These are phyloP conservation scores for Blepharisma stoltei DNA, from an alignment of 73 alveolate species.

Conservation along the genomic window DNA sequence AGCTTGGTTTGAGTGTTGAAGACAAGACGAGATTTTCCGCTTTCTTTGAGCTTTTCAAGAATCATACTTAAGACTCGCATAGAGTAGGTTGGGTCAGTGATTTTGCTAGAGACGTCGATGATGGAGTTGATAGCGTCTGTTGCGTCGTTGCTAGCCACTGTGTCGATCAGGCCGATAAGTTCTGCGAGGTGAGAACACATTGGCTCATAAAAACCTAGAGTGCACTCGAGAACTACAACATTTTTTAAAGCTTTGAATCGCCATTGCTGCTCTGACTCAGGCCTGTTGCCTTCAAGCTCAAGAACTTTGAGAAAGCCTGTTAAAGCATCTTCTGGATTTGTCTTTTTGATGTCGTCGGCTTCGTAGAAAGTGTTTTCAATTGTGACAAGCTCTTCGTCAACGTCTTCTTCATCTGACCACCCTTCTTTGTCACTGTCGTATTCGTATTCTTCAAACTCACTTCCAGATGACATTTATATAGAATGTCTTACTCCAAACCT, in stretches of 20 bases:
- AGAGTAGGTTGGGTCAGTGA: slow-evolving; percentile 32
- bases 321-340: slow-evolving; percentile 34
- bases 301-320: slow-evolving; percentile 30
- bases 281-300: slow-evolving; percentile 30
- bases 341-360: slow-evolving; percentile 35
- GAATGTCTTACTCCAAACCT: background rate
- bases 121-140: slow-evolving; percentile 64
- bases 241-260: slow-evolving; percentile 65
- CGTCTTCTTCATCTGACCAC: slow-evolving; percentile 37
- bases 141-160: slow-evolving; percentile 77
- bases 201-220: slow-evolving; percentile 40
- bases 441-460: background rate
- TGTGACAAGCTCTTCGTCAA: slow-evolving; percentile 30
- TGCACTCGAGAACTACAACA: slow-evolving; percentile 53
- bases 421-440: slow-evolving; percentile 21
- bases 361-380: slow-evolving; percentile 38
- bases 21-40: slow-evolving; percentile 53
- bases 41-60: slow-evolving; percentile 50
- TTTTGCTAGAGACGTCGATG: slow-evolving; percentile 47
- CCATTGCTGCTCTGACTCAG: slow-evolving; percentile 39
- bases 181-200: slow-evolving; percentile 37
- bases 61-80: slow-evolving; percentile 52
- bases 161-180: slow-evolving; percentile 48
- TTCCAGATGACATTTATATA: slow-evolving; percentile 1
- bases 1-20: slow-evolving; percentile 55